A percentile compares a stretch with the other conserved stretches of the same genome.
phyloP scores from a whole-genome alignment of 371 early-diverging fungal genomes.

The Dichotomocladium elegans region DNA sequence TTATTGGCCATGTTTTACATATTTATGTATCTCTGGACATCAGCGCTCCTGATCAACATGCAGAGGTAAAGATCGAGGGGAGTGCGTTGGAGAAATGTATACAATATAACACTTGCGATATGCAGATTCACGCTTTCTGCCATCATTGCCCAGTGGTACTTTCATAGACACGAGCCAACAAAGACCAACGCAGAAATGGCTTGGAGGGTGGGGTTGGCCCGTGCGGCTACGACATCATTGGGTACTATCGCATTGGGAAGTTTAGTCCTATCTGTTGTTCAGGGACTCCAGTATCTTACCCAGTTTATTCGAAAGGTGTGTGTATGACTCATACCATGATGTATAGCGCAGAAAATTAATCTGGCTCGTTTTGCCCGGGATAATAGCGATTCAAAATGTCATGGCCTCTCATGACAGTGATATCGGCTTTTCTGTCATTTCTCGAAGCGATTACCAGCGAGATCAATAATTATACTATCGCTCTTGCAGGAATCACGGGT shows the following conservation, averaged over 20 bases:
- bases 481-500: conserved; percentile 71
- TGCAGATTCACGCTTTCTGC: conserved; percentile 59
- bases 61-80: conserved; percentile 47
- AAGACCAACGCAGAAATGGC: conserved; percentile 33
- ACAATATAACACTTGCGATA: background rate
- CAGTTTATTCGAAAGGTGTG: conserved; percentile 46
- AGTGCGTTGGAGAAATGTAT: background rate
- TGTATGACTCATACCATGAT: background rate
- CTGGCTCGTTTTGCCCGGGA: background rate
- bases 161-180: conserved; percentile 50
- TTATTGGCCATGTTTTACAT: conserved; percentile 53
- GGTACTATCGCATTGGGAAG: conserved; percentile 71
- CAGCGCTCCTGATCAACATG: conserved; percentile 62
- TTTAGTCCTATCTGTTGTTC: conserved; percentile 62
- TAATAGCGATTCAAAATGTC: conserved; percentile 24
- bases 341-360: background rate
- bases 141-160: conserved; percentile 79
- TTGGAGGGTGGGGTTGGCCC: conserved; percentile 40
- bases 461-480: conserved; percentile 69
- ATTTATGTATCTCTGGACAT: conserved; percentile 74
- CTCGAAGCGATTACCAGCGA: conserved; percentile 53
- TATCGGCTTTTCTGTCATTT: conserved; percentile 18
- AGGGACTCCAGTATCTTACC: conserved; percentile 45
- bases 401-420: conserved; percentile 23
- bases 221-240: conserved; percentile 60